Conservation (phyloP, 2,329 filamentous ascomycete species). For the Diaporthe citriasiana region DNA sequence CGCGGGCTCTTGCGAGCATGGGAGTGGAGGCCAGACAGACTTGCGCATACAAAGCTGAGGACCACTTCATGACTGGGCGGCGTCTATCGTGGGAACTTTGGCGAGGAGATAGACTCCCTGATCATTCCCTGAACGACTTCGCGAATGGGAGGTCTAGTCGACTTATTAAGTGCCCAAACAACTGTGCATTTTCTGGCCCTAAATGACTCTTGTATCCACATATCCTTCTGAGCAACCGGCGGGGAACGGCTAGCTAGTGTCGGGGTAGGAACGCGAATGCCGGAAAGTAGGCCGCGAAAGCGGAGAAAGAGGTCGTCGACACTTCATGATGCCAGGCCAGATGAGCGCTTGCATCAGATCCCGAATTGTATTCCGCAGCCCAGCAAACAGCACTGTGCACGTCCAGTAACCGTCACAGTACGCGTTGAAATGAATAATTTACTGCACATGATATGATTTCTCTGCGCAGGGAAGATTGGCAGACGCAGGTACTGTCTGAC, state of each 20-base stretch:
- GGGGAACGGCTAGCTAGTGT: neutral
- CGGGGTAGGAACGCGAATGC: neutral
- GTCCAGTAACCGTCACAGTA: neutral
- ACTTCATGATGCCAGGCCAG: neutral
- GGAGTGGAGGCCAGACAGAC: neutral
- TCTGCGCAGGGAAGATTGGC: neutral
- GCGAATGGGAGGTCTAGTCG: neutral
- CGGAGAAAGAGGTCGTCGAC: neutral
- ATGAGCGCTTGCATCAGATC: neutral
- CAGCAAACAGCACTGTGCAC: neutral
- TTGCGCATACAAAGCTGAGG: neutral
- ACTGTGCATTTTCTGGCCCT: neutral
- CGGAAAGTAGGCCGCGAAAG: neutral
- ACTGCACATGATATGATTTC: neutral
- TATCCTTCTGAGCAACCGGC: neutral
- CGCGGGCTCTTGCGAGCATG: neutral
- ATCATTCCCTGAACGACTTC: too few relatives aligned
- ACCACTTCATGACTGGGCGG: neutral
- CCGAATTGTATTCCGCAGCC: neutral
- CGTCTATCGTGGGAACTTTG: neutral
- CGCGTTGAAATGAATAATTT: neutral
- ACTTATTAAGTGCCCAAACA: neutral
- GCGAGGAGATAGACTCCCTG: neutral
- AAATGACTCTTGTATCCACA: neutral
- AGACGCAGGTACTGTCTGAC: neutral